Conservation (phyloP, 1,284 basidiomycete genomes). For the Ustilago esculenta region DNA sequence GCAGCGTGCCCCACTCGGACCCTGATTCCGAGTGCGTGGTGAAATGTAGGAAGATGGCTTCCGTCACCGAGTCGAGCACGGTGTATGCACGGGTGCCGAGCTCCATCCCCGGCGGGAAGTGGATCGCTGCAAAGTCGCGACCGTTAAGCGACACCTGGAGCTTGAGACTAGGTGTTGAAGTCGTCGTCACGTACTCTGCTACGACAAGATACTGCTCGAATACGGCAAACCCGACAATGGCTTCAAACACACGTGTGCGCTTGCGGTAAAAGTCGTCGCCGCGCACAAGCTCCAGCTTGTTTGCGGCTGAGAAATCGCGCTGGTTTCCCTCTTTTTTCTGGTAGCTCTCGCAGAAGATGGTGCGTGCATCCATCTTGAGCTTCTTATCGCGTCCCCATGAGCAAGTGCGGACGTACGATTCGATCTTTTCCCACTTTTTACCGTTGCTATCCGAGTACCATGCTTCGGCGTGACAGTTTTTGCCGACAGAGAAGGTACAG, state of each 20-base stretch:
- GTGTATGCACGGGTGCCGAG: constrained; percentile 91
- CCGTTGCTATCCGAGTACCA: constrained; percentile 72
- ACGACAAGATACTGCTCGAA: constrained; percentile 96
- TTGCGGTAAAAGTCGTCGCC: constrained; percentile 81
- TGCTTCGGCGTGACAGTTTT: constrained; percentile 56
- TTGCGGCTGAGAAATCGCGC: constrained; percentile 69
- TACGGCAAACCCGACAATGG: constrained; percentile 92
- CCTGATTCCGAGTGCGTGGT: constrained; percentile 82
- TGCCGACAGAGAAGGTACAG: constrained; percentile 63
- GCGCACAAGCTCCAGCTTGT: constrained; percentile 81
- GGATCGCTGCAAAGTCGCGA: constrained; percentile 80
- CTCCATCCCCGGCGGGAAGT: constrained; percentile 88
- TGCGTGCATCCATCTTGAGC: constrained; percentile 80
- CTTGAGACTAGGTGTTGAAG: constrained; percentile 68
- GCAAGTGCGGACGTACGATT: constrained; percentile 88
- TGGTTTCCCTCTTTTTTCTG: constrained; percentile 84
- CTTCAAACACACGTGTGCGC: constrained; percentile 78
- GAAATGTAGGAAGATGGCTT: constrained; percentile 92
- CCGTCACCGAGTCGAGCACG: constrained; percentile 90
- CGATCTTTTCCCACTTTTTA: constrained; percentile 78
- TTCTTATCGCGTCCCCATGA: constrained; percentile 85
- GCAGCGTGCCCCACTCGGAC: constrained; percentile 87
- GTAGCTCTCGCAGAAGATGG: constrained; percentile 93
- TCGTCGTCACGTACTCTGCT: constrained; percentile 76
- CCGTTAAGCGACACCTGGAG: constrained; percentile 94